Base-by-base conservation (phyloP, 1,139 yeast genomes). In the Yamadazyma diospyri region DNA sequence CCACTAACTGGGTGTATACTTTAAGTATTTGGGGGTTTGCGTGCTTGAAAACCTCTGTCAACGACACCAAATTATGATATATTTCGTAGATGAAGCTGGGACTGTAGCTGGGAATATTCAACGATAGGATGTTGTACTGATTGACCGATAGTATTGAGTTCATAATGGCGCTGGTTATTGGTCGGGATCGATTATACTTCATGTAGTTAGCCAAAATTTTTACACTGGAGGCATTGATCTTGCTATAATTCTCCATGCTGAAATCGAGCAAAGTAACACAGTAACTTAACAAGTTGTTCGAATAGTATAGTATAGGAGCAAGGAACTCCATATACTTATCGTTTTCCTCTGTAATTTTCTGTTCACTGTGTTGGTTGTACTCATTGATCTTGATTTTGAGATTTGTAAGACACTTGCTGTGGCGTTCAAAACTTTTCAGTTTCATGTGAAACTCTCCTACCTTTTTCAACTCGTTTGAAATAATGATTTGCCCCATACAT, bases 41-140 rank as follows among this genome's bases (percentile, higher is more conserved):
- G 31, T 12, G 34, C 29, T n/a, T 42, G 28, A 17, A 34, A 14
- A 53, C 29, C 7, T 31, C 30, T 9, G 36, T 37, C 18, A 58
- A 39, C 15, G 38, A 29, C 23, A 45, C 36, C n/a, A 57, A 36
- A 39, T 53, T 57, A 6, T 41, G 32, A n/a, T 40, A 37, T 12
- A 57, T 37, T 36, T 59, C 63, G 32, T 39, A 35, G 11, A 57
- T 28, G 33, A 52, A 56, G 15, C 42, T 34, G 0, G 61, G 57
- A 24, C 51, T 41, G 36, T 59, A 59, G 2, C 53, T 42, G n/a
- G 64, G 64, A 14, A 58, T 39, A 30, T 49, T 45, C 5, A 58
- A 46, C 20, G 52, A 43, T 25, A 51, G 40, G 15, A 53, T 43
- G 30, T 48, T 52, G 27, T 35, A 40, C 28, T 45, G 48, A 12